phyloP scores from a whole-genome alignment of 1,284 basidiomycete species.

The Sporisorium scitamineum region DNA sequence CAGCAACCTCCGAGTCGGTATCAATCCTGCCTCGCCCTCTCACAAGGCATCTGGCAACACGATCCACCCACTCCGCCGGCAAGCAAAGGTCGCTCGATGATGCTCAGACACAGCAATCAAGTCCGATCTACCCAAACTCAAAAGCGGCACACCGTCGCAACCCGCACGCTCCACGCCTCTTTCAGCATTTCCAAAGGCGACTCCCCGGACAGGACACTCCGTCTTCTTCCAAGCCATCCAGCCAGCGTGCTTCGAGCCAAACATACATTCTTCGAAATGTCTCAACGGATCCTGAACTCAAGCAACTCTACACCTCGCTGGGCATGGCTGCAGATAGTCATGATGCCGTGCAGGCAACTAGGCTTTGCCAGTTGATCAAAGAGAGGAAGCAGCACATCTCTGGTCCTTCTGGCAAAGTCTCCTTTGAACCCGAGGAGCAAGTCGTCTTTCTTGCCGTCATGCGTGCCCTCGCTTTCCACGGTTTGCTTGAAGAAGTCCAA shows the following conservation, averaged over 20 bases:
- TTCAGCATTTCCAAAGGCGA: conserved; percentile 26
- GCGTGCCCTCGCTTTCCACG: conserved; percentile 41
- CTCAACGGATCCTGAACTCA: conserved; percentile 35
- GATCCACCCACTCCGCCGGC: background rate
- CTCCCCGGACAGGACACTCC: background rate
- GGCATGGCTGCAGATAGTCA: conserved; percentile 27
- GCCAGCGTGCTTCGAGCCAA: conserved; percentile 14
- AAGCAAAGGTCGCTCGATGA: background rate
- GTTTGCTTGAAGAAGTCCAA: conserved; percentile 32
- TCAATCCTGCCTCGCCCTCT: background rate
- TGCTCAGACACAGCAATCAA: background rate
- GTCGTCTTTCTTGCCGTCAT: conserved; percentile 38
- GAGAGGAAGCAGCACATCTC: conserved; percentile 27
- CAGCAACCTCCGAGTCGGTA: background rate
- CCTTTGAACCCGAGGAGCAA: conserved; percentile 30
- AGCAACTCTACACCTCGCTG: conserved; percentile 38
- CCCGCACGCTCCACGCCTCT: conserved; percentile 39
- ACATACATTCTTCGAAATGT: conserved; percentile 33
- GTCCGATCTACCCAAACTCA: conserved; percentile 39
- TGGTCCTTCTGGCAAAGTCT: background rate
- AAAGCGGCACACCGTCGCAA: conserved; percentile 30
- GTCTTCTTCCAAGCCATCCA: background rate
- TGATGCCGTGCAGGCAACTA: conserved; percentile 23
- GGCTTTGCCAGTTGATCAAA: conserved; percentile 33
- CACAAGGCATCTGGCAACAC: background rate